Evolutionary conservation across 257 asterid species (phyloP), one percentile per base, ranked within the genome.

Genomic region (Linderniella brevidens): DNA sequence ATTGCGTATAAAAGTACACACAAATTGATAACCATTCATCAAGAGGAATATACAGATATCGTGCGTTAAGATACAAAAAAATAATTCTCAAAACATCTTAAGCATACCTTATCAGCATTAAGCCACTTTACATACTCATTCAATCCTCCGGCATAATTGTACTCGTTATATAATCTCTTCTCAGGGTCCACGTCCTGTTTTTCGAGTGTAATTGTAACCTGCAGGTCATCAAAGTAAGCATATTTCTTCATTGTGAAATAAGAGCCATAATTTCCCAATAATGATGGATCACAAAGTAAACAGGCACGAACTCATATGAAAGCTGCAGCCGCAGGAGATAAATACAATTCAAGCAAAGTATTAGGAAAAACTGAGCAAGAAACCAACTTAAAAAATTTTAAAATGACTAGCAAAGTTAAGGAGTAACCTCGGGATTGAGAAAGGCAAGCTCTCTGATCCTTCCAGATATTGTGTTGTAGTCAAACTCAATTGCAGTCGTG

Each of bases 381-480:
- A 43, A 8, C 11, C n/a, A 2, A 43, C 14, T 8, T 13, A 1
- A 4, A 3, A 43, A 43, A 3, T 29, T 9, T 17, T 19, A 1
- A 10, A 11, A 13, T 39, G 43, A 39, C 13, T 39, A 39, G 52
- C 19, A 37, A 32, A 14, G 19, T 16, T 13, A 51, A 35, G 4
- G 12, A 8, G 53, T 29, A 63, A 87, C 95, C 96, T 79, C 72
- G 18, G 98, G 94, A 69, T 90, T 90, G 65, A 90, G 93, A 67
- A 90, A 90, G 49, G 98, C 98, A 67, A 90, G 93, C 76, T 90
- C 98, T 72, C 96, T 73, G 64, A 79, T 81, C 71, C 98, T 72
- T 56, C 93, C 86, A 56, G 93, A 80, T 54, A 90, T 79, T 52
- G 88, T 90, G 59, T 71, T 77, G 80, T 75, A 58, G 67, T 90